These are phyloP conservation scores for Aspergillus candidus DNA, from an alignment of 2,329 filamentous ascomycete genomes.

Conservation along the genomic window DNA sequence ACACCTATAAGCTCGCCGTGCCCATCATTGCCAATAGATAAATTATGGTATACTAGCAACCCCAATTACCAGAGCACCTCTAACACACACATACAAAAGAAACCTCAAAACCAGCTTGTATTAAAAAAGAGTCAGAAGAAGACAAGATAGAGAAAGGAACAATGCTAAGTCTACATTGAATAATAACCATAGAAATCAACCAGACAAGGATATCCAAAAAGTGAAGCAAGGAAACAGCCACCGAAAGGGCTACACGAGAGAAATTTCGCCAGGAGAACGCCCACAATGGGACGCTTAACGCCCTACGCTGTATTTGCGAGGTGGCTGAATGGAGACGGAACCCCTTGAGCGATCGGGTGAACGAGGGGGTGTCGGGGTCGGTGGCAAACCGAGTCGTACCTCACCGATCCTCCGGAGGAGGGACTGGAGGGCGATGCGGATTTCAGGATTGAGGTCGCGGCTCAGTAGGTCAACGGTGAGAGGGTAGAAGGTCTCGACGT, in stretches of 20 bases:
- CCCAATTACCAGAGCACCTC: too few relatives aligned
- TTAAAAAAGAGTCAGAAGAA: neutral
- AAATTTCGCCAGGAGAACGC: slow-evolving; percentile 3
- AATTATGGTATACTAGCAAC: too few relatives aligned
- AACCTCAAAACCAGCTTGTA: neutral
- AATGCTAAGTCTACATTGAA: slow-evolving; percentile 18
- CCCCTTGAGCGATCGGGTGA: slow-evolving; percentile 29
- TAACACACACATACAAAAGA: too few relatives aligned
- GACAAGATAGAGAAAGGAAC: neutral
- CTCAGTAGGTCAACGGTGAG: slow-evolving; percentile 74
- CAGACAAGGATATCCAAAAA: slow-evolving; percentile 28
- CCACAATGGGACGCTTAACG: slow-evolving; percentile 11
- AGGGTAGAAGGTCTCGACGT: slow-evolving; percentile 80
- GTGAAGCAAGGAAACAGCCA: slow-evolving; percentile 9
- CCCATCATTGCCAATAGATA: too few relatives aligned
- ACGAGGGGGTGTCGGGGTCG: slow-evolving; percentile 16
- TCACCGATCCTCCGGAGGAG: slow-evolving; percentile 80
- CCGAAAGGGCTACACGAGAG: slow-evolving; percentile 1
- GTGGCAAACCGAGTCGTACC: slow-evolving; percentile 50
- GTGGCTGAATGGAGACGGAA: slow-evolving; percentile 29
- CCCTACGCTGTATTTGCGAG: slow-evolving; percentile 26
- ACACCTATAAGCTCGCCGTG: too few relatives aligned
- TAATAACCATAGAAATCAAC: slow-evolving; percentile 15
- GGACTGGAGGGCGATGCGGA: slow-evolving; percentile 69
- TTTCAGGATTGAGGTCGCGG: slow-evolving; percentile 73